Evolutionary conservation across 148 eudicot species (phyloP), one percentile per base, ranked within the genome.

Genomic region (Cornus controversa): DNA sequence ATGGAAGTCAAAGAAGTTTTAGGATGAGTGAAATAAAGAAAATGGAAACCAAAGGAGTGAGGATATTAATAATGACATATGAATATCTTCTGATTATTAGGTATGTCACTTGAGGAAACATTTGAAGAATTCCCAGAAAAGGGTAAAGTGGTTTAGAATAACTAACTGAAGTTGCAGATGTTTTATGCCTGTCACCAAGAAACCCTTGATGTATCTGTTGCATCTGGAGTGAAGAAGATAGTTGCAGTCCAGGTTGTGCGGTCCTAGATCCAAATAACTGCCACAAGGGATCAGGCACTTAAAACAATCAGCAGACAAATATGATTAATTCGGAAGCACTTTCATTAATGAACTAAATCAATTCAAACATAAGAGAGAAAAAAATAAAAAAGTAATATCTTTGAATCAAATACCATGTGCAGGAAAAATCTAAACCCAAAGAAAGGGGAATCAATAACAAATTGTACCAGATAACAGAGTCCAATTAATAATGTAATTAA

Each of bases 201-300:
- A 47, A 18, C 15, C 62, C 74, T 50, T 71, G 62, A 31, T 26
- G 37, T 26, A 11, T 71, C 63, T 71, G 63, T 71, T 47, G 74
- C n/a, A 50, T 20, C 64, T 4, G 64, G 63, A 50, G 36, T 15
- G 74, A 18, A 50, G 74, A 71, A 71, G 74, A 71, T 10, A 71
- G 36, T 71, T 71, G 63, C 23, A 14, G 23, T 16, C 63, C 74
- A 18, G 36, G 63, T 22, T 26, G 74, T 70, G 73, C 3, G 58
- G 73, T 13, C 73, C 58, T 42, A 70, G 73, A 15, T 14, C 60
- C 58, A 16, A 42, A 9, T 24, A 70, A 70, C 73, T 70, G 57
- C 58, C 29, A 70, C 24, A 22, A 13, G 29, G 24, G 42, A 70
- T 42, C 73, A 40, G 20, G 31, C 58, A 70, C 22, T 54, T 70